phyloP scores from a whole-genome alignment of 2,329 filamentous ascomycete species.

The Tolypocladium sp. region DNA sequence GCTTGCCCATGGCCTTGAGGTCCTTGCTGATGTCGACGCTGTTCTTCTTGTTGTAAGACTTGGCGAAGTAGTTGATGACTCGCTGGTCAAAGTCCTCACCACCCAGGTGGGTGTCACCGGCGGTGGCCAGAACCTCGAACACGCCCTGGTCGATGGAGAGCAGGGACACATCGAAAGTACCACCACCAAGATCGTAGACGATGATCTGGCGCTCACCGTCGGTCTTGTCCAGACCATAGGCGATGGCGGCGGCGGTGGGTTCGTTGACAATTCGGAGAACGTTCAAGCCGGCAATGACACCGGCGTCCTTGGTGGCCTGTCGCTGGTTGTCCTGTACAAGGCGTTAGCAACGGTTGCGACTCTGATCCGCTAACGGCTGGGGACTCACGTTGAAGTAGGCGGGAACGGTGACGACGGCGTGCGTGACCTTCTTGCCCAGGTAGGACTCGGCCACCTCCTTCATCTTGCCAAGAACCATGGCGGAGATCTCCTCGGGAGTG shows the following conservation, averaged over 20 bases:
- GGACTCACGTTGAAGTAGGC: constrained; percentile 77
- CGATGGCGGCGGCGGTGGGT: constrained; percentile 89
- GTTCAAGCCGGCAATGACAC: constrained; percentile 84
- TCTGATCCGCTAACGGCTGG: neutral
- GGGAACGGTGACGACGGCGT: constrained; percentile 87
- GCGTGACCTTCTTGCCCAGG: constrained; percentile 73
- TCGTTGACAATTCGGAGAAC: constrained; percentile 96
- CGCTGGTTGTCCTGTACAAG: constrained; percentile 67
- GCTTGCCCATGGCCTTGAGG: constrained; percentile 95
- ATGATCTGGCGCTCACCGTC: constrained; percentile 80
- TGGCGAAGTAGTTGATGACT: constrained; percentile 91
- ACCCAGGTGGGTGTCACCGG: constrained; percentile 94
- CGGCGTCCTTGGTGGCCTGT: constrained; percentile 94
- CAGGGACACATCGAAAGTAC: constrained; percentile 90
- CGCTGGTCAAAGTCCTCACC: constrained; percentile 99
- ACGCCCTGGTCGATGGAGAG: constrained; percentile 86
- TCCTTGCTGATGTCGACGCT: constrained; percentile 87
- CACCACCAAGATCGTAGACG: constrained; percentile 89
- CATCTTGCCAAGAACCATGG: constrained; percentile 79
- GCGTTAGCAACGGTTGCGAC: constrained; percentile 11
- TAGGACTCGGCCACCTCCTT: constrained; percentile 74
- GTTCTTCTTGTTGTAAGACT: constrained; percentile 99
- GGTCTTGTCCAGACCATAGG: constrained; percentile 86
- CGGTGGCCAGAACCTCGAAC: constrained; percentile 89
- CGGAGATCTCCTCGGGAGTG: constrained; percentile 72